Evolutionary conservation across 2,329 filamentous ascomycete genomes (phyloP), one percentile per base, ranked within the genome.

Genomic region (Byssothecium circinans): DNA sequence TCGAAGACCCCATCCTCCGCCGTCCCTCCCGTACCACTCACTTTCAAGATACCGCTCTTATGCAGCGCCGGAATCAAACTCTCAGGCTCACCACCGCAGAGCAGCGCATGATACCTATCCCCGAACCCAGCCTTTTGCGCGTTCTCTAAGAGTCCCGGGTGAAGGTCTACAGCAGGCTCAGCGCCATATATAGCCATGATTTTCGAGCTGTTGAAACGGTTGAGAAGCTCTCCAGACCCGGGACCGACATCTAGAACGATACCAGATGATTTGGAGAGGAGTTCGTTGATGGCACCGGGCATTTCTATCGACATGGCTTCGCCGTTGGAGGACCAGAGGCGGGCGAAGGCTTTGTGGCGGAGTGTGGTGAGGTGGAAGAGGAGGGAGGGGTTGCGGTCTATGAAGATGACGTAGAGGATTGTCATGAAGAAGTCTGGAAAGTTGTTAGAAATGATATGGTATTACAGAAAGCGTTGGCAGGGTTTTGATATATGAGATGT

Each of bases 181-280:
- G 79, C 74, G 36, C 79, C 81, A 52, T 81, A 83, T 35, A 82
- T 74, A 12, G 69, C 67, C 8, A 55, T 70, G 49, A 81, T 74
- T 3, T 71, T 65, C 44, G 71, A 61, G 7, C 69, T 40, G 43
- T 65, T 64, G 50, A 82, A 78, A 37, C 72, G 70, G 0, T 67
- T 65, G 39, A 81, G 69, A 45, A 81, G 75, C 12, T 75, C 72
- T 25, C 81, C 81, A 23, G 71, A 77, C 4, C 81, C 81, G 0
- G 81, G 80, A 10, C 70, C 70, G 29, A 73, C 57, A 47, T 73
- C 70, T n/a, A 73, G 67, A 34, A 73, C 55, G 1, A 67, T 46
- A 25, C 70, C 70, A 38, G 53, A 53, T 47, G 62, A 65, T 17
- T 53, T 43, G 2, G 41, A 38, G 6, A 73, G 54, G 7, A 73